These are phyloP conservation scores for Eimeria sp. DNA, from an alignment of 169 alveolate species.

Conservation along the genomic window DNA sequence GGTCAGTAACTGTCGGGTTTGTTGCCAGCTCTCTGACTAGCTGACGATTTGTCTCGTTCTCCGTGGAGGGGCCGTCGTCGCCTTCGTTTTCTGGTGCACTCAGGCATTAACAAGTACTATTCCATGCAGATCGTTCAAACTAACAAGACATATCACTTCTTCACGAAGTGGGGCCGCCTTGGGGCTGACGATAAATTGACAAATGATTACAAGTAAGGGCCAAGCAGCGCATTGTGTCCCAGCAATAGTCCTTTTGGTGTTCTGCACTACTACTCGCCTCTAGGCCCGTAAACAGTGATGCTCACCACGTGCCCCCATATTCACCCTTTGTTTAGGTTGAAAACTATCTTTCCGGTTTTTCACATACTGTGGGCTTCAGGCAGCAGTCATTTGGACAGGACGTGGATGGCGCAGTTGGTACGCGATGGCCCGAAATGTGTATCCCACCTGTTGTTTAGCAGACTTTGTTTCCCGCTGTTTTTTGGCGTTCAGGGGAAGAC, in stretches of 20 bases:
- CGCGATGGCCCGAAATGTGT: slow-evolving; percentile 3
- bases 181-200: slow-evolving; percentile 84
- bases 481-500: neutral
- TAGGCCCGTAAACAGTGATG: neutral
- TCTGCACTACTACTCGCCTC: neutral
- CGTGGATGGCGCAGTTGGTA: slow-evolving; percentile 67
- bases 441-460: neutral
- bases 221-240: neutral
- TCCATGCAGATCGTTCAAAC: slow-evolving; percentile 80
- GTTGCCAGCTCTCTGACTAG: neutral
- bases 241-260: neutral
- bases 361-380: slow-evolving; percentile 19
- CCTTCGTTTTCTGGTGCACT: neutral
- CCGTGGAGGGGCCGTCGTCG: neutral
- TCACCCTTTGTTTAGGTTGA: neutral
- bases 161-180: slow-evolving; percentile 84
- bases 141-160: slow-evolving; percentile 60
- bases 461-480: neutral
- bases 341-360: neutral
- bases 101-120: slow-evolving; percentile 84
- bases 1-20: slow-evolving; percentile 24
- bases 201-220: slow-evolving; percentile 73
- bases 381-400: slow-evolving; percentile 72
- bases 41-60: neutral
- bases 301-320: neutral